Conservation (phyloP, 2,329 filamentous ascomycete species). For the Exophiala viscosa region DNA sequence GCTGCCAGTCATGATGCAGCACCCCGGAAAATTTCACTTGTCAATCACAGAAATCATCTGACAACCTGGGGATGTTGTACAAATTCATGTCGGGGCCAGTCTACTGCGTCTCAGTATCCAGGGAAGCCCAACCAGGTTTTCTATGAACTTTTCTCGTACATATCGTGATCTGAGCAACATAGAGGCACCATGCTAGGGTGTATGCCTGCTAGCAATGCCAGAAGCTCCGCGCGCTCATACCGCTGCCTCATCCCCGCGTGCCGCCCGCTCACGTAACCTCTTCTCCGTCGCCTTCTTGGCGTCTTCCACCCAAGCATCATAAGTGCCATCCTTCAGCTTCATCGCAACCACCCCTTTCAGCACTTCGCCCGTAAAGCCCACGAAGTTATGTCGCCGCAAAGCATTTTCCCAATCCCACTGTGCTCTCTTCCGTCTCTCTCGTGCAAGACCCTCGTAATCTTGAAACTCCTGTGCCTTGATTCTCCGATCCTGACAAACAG, state of each 20-base stretch:
- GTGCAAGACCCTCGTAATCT: conserved; percentile 70
- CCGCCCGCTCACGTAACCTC: conserved; percentile 34
- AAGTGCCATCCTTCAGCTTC: conserved; percentile 68
- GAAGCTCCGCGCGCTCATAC: too few relatives aligned
- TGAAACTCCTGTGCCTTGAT: conserved; percentile 74
- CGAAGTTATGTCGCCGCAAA: conserved; percentile 87
- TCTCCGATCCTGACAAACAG: conserved; percentile 81
- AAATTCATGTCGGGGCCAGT: too few relatives aligned
- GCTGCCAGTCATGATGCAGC: too few relatives aligned
- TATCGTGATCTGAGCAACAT: too few relatives aligned
- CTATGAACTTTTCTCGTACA: too few relatives aligned
- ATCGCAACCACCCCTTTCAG: conserved; percentile 76
- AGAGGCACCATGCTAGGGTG: too few relatives aligned
- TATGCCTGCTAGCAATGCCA: too few relatives aligned
- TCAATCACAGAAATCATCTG: too few relatives aligned
- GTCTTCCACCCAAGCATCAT: conserved; percentile 79
- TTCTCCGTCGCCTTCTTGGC: conserved; percentile 43
- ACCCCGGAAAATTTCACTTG: too few relatives aligned
- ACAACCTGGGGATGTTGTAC: too few relatives aligned
- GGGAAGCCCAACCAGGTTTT: too few relatives aligned
- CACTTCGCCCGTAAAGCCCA: conserved; percentile 88
- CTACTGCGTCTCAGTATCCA: too few relatives aligned
- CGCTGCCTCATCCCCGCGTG: conserved; percentile 8
- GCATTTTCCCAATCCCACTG: conserved; percentile 96
- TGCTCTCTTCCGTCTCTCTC: conserved; percentile 77